Evolutionary conservation across 2,329 filamentous ascomycete species (phyloP).

Genomic region (Myrmaecium sp.): DNA sequence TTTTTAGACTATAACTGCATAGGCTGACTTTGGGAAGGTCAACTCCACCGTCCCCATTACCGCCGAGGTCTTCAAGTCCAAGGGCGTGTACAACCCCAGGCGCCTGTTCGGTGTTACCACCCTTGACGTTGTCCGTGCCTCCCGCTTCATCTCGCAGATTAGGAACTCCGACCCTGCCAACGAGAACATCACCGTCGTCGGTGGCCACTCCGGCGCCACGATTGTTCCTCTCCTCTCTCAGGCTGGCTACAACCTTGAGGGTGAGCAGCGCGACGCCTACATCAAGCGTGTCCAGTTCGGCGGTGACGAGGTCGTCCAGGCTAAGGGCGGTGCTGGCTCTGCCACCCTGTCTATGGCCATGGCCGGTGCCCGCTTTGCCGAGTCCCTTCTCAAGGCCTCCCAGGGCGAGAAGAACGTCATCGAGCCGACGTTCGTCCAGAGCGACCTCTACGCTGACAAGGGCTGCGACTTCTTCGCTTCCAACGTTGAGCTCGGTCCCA

Average conservation of each 20-base stretch:
- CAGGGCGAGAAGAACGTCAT: slow-evolving; percentile 89
- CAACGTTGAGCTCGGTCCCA: slow-evolving; percentile 87
- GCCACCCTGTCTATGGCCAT: slow-evolving; percentile 98
- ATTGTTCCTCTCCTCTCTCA: slow-evolving; percentile 97
- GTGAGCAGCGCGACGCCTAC: slow-evolving; percentile 57
- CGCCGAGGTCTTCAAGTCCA: slow-evolving; percentile 90
- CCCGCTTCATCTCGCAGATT: slow-evolving; percentile 91
- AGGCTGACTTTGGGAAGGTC: slow-evolving; percentile 37
- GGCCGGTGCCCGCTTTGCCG: slow-evolving; percentile 72
- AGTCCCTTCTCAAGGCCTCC: slow-evolving; percentile 81
- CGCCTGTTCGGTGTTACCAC: slow-evolving; percentile 98
- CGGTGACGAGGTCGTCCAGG: slow-evolving; percentile 97
- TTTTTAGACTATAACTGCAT: slow-evolving; percentile 5
- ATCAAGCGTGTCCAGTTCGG: slow-evolving; percentile 95
- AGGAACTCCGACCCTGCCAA: slow-evolving; percentile 78
- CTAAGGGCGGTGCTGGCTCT: slow-evolving; percentile 93
- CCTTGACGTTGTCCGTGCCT: slow-evolving; percentile 94
- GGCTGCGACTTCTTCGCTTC: slow-evolving; percentile 95
- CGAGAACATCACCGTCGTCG: slow-evolving; percentile 91
- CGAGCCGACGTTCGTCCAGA: slow-evolving; percentile 95
- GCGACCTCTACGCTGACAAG: slow-evolving; percentile 95
- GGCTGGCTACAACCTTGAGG: slow-evolving; percentile 71
- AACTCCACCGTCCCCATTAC: slow-evolving; percentile 99
- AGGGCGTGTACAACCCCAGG: slow-evolving; percentile 97
- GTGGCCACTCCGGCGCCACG: slow-evolving; percentile 94